phyloP scores from a whole-genome alignment of 192 early-diverging fungal genomes.

The Kickxella alabastrina region DNA sequence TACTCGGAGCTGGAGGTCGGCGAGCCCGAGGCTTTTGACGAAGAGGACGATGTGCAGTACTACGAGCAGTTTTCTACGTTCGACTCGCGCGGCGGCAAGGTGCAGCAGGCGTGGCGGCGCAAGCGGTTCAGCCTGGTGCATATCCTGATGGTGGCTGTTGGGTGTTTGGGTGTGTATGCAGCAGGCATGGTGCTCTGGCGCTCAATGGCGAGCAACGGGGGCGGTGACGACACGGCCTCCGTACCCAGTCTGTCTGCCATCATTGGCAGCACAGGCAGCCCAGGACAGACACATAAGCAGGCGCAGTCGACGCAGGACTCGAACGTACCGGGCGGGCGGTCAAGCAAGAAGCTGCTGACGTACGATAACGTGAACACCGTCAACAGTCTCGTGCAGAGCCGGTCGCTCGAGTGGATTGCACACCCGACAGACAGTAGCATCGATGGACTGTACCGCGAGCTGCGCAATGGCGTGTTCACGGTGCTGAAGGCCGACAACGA shows the following conservation, averaged over 20 bases:
- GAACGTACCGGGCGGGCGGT: conserved; percentile 12
- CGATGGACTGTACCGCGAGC: conserved; percentile 42
- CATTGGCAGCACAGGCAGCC: too few species aligned
- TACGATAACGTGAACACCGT: conserved; percentile 33
- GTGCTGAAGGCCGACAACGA: conserved; percentile 31
- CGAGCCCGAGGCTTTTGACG: conserved; percentile 27
- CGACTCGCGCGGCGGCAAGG: conserved; percentile 25
- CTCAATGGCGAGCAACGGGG: neutral
- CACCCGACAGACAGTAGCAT: conserved; percentile 33
- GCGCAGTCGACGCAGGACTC: neutral
- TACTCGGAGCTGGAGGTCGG: conserved; percentile 32
- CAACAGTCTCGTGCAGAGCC: conserved; percentile 19
- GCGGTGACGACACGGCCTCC: neutral
- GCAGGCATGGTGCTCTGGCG: conserved; percentile 18
- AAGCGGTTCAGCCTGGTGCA: conserved; percentile 39
- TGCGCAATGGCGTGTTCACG: conserved; percentile 9
- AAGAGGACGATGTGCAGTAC: conserved; percentile 39
- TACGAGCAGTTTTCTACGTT: conserved; percentile 40
- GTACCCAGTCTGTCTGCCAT: too few species aligned
- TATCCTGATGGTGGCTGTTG: conserved; percentile 23
- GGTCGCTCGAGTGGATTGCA: conserved; percentile 43
- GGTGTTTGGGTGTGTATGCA: conserved; percentile 31
- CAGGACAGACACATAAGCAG: too few species aligned
- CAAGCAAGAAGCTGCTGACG: conserved; percentile 38
- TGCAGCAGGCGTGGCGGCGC: conserved; percentile 25